Evolutionary conservation across 177 flowering plant genomes (phyloP), one percentile per base, ranked within the genome.

Genomic region (Tripterygium wilfordii): DNA sequence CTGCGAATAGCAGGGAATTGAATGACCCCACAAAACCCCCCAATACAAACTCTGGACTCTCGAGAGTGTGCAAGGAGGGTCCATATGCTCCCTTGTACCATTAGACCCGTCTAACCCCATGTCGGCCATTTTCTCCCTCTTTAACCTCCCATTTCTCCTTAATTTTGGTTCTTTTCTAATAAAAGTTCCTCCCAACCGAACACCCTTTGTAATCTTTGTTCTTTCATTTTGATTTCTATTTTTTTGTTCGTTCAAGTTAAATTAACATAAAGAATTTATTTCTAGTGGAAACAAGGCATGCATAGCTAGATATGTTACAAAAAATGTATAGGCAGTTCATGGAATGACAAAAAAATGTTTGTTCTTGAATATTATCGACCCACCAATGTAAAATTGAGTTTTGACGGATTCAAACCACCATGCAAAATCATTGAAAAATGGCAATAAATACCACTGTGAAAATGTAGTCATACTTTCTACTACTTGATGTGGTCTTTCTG

Each of bases 91-190:
- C 77, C 67, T 15, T 8, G 37, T 41, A 22, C 0, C 38, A 27
- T 4, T 35, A 47, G 27, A 61, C 62, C 57, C 42, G 50, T 10
- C n/a, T 43, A 6, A 45, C 25, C 45, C 37, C 36, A 30, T 65
- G 73, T 72, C 73, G 65, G 65, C 66, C 63, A 56, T 40, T 49
- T 30, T 37, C 45, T 8, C 44, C 12, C 33, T 24, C 39, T 43
- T 43, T 20, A 31, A 29, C 36, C 35, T 24, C 13, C 37, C 14
- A 10, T 40, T 17, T 8, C 13, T 7, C 17, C 28, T 32, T 19
- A 30, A 28, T 20, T 17, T 45, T 44, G 3, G 17, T 12, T 40
- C 27, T 17, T 23, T 22, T n/a, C 3, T 14, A 43, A 13, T 25
- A 21, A n/a, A 44, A 44, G 19, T 6, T 44, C 10, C 17, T 21